These are phyloP conservation scores for Lolium multiflorum DNA, from an alignment of 176 grass and related monocot species.

Conservation along the genomic window DNA sequence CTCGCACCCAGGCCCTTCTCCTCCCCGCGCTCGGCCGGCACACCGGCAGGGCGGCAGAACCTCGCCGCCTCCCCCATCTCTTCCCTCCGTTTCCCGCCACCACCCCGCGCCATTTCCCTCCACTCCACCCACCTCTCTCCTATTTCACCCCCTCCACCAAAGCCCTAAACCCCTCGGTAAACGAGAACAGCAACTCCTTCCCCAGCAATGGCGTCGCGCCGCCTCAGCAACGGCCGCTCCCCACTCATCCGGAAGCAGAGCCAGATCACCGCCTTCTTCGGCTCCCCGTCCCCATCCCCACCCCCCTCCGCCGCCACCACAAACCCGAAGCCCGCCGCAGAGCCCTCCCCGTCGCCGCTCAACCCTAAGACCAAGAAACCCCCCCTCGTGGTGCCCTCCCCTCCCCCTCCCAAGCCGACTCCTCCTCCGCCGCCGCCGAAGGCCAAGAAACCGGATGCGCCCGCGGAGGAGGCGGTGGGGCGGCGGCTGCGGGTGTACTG, in stretches of 20 bases:
- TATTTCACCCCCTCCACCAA: constrained; percentile 6
- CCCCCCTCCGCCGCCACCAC: constrained; percentile 25
- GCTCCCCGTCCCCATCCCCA: constrained; percentile 39
- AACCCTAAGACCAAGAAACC: constrained; percentile 60
- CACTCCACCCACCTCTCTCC: neutral
- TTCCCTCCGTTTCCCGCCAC: constrained; percentile 41
- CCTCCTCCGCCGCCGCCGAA: neutral
- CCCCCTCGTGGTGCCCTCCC: constrained; percentile 50
- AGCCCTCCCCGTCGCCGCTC: constrained; percentile 55
- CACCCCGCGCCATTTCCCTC: constrained; percentile 39
- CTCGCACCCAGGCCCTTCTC: neutral
- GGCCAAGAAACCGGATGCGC: neutral
- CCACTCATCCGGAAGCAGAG: constrained; percentile 87
- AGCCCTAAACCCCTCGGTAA: constrained; percentile 39
- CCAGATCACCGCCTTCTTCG: constrained; percentile 95
- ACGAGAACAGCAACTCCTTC: neutral
- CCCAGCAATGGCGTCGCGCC: constrained; percentile 49
- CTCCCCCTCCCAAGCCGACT: constrained; percentile 38
- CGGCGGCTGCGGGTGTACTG: constrained; percentile 81
- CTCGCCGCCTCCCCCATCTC: neutral
- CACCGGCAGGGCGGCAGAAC: neutral
- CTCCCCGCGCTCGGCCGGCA: neutral
- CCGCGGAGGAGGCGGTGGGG: constrained; percentile 58
- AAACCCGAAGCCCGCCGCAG: constrained; percentile 14
- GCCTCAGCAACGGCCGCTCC: constrained; percentile 87